phyloP scores from a whole-genome alignment of 441 rosid species.

The Cnidoscolus chayamansa region DNA sequence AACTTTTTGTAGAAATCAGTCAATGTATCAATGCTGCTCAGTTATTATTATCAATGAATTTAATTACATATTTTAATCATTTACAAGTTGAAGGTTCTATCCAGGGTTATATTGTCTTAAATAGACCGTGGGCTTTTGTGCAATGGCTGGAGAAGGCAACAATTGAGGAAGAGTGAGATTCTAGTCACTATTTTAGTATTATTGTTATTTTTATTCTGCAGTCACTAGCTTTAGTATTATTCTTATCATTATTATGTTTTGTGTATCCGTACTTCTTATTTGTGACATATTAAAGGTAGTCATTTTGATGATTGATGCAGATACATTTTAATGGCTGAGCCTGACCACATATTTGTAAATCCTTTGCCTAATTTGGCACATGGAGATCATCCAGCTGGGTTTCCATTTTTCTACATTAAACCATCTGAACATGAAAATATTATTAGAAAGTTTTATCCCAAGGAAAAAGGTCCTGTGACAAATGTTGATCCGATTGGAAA shows the following conservation, averaged over 20 bases:
- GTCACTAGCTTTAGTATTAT: background rate
- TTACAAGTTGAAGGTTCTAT: conserved; percentile 14
- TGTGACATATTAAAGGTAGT: conserved; percentile 21
- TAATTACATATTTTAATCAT: conserved; percentile 2
- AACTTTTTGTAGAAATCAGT: background rate
- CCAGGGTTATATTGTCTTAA: conserved; percentile 72
- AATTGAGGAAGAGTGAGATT: conserved; percentile 61
- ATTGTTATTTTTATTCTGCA: background rate
- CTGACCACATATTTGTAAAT: conserved; percentile 66
- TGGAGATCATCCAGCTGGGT: conserved; percentile 59
- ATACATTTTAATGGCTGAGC: conserved; percentile 79
- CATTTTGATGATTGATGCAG: conserved; percentile 39
- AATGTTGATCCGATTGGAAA: conserved; percentile 74
- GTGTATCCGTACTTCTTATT: background rate
- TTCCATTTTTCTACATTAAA: conserved; percentile 71
- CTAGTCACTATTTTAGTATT: background rate
- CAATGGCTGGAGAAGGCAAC: conserved; percentile 76
- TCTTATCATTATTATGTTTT: background rate
- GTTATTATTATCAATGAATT: background rate
- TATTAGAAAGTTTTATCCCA: conserved; percentile 63
- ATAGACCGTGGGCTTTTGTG: conserved; percentile 84
- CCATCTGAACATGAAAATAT: conserved; percentile 48
- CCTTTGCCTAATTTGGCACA: conserved; percentile 73
- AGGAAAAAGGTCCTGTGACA: conserved; percentile 62
- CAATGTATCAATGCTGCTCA: background rate